phyloP scores from a whole-genome alignment of 2,329 filamentous ascomycete genomes.

The Curvularia sp. region DNA sequence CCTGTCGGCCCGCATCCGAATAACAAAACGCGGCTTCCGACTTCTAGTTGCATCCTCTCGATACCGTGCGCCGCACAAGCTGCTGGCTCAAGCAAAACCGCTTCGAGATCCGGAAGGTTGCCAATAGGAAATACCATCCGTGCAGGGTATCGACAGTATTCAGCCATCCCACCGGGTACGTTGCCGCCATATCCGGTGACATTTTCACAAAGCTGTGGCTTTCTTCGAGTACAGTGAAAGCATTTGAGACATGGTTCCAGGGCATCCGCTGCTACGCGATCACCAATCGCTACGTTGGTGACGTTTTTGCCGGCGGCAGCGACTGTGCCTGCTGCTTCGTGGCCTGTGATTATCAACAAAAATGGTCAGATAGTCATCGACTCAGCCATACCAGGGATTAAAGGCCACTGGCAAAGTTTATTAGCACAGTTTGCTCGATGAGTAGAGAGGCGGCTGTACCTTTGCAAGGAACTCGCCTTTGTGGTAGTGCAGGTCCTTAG shows the following conservation, averaged over 20 bases:
- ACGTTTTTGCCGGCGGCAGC: conserved; percentile 66
- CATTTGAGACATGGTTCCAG: conserved; percentile 74
- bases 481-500: conserved; percentile 36
- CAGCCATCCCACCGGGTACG: conserved; percentile 74
- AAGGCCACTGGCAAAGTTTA: conserved; percentile 22
- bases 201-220: conserved; percentile 72
- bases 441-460: conserved; percentile 1
- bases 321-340: conserved; percentile 72
- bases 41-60: conserved; percentile 71
- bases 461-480: conserved; percentile 38
- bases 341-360: conserved; percentile 53
- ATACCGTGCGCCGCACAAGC: conserved; percentile 75
- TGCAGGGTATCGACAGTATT: conserved; percentile 67
- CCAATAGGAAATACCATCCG: conserved; percentile 70
- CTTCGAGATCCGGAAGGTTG: conserved; percentile 72
- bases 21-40: conserved; percentile 70
- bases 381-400: conserved; percentile 31
- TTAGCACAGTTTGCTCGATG: neutral
- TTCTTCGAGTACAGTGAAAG: conserved; percentile 75
- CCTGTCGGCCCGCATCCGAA: conserved; percentile 73
- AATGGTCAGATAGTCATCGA: neutral
- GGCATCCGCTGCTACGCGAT: conserved; percentile 68
- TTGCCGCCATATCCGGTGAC: conserved; percentile 72
- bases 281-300: conserved; percentile 66
- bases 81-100: conserved; percentile 73